A percentile compares a stretch with the other conserved stretches of the same genome.
Conservation (phyloP, 352 stramenopile genomes). For the Thalassiosira mediterranea region DNA sequence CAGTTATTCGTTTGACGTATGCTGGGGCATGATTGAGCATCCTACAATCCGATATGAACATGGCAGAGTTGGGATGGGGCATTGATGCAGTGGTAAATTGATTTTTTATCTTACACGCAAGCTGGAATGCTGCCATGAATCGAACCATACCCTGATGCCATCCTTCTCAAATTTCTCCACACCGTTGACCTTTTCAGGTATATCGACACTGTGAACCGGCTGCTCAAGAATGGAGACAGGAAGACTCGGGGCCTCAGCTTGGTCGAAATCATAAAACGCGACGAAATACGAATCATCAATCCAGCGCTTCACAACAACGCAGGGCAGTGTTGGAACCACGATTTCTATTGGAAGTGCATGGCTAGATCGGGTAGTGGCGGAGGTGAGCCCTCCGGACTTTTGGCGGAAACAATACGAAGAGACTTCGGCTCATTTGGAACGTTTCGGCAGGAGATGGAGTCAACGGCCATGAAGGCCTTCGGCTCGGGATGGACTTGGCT, state of each 20-base stretch:
- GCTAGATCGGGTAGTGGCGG: constrained; percentile 80
- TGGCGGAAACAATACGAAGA: constrained; percentile 88
- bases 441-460: constrained; percentile 90
- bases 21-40: too few species aligned
- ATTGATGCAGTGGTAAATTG: too few species aligned
- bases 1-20: too few species aligned
- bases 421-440: constrained; percentile 91
- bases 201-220: constrained; percentile 68
- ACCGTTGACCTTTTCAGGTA: constrained; percentile 38
- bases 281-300: constrained; percentile 63
- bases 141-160: too few species aligned
- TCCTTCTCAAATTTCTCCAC: too few species aligned
- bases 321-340: constrained; percentile 72
- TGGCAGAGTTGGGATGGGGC: too few species aligned
- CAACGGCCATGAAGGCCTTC: constrained; percentile 87
- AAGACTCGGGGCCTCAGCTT: constrained; percentile 47
- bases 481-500: constrained; percentile 97
- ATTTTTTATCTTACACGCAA: too few species aligned
- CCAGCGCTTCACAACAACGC: constrained; percentile 59
- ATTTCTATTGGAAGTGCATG: constrained; percentile 94
- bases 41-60: too few species aligned
- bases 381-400: constrained; percentile 57
- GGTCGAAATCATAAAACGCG: constrained; percentile 85
- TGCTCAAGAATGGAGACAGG: constrained; percentile 57
- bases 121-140: too few species aligned